Conservation (phyloP, 352 stramenopile species). For the Phytophthora fragariaefolia region DNA sequence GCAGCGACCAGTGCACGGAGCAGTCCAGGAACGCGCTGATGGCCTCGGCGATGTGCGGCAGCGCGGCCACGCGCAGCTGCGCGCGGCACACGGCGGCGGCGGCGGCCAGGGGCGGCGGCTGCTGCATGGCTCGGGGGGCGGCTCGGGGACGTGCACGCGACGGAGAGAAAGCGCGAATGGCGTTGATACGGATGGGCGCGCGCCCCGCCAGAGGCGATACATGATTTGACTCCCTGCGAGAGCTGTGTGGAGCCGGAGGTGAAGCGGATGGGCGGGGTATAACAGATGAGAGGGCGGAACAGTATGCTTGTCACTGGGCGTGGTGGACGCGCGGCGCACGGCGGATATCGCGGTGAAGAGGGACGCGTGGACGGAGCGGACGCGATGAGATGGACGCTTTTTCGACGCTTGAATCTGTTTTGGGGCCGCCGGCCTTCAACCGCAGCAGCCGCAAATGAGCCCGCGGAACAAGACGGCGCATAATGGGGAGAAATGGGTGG, state of each 20-base stretch:
- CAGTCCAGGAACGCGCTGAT: conserved; percentile 46
- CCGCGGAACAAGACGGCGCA: conserved; percentile 17
- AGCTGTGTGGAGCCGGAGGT: neutral
- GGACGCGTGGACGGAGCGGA: no score
- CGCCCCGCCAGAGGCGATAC: neutral
- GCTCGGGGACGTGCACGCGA: conserved; percentile 1
- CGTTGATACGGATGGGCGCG: conserved; percentile 10
- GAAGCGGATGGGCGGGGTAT: no score
- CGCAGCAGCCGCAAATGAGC: conserved; percentile 13
- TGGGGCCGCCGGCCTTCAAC: conserved; percentile 8
- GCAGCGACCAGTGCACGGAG: conserved; percentile 35
- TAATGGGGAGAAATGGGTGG: conserved; percentile 9
- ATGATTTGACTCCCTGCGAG: neutral
- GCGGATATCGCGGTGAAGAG: no score
- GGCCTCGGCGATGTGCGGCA: conserved; percentile 33
- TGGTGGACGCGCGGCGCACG: no score
- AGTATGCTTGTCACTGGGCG: no score
- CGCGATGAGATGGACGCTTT: neutral
- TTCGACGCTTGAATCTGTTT: conserved; percentile 2
- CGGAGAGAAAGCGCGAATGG: conserved; percentile 32
- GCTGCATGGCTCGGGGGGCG: neutral
- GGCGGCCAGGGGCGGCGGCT: conserved; percentile 19
- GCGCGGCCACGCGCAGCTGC: conserved; percentile 23
- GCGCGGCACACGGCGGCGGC: conserved; percentile 30
- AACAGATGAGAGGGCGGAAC: no score